Base-by-base conservation (phyloP, 176 grass and related monocot genomes). In the Echinochloa phyllopogon region DNA sequence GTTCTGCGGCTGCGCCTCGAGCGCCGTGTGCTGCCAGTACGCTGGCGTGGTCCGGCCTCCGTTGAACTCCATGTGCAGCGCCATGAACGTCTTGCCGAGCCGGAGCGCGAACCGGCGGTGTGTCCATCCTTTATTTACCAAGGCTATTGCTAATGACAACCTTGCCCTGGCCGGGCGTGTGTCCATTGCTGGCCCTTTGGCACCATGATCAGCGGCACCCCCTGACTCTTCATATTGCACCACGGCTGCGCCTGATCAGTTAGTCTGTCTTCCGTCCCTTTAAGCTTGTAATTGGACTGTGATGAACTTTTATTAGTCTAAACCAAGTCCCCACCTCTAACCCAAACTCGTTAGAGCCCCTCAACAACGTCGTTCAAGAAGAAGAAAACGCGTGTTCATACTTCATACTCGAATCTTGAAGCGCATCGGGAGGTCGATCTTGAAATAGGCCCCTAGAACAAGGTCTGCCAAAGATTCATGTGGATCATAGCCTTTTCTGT, bases 11-110 rank as follows among this genome's bases (percentile, higher is more conserved):
- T 79, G 8, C n/a, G 42, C 80, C 71, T 53, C 33, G 4, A 79
- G 51, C 0, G 87, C 86, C 62, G 81, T 82, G 84, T 87, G 85
- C 84, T 37, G 33, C 93, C 93, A 94, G 77, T 94, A 94, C 75
- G n/a, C 51, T 3, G 88, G 85, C 73, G 45, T 67, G 17, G 36
- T 1, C 8, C 6, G 65, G 6, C 72, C 84, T 49, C 82, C 84
- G 63, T 89, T 74, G 82, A 92, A 65, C 41, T 90, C 84, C 93
- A 94, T 90, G 51, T 62, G 24, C 65, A 94, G 83, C 5, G 85
- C 74, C 53, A 94, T 75, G 86, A 67, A 77, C 74, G 82, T n/a
- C 67, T 42, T 83, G 0, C 74, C 65, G 4, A 94, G 82, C 14
- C 82, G 73, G 36, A 94, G 80, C 41, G 76, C 43, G 81, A 92